Base-by-base conservation (phyloP, 2,329 filamentous ascomycete species). In the Fusarium papillatum region DNA sequence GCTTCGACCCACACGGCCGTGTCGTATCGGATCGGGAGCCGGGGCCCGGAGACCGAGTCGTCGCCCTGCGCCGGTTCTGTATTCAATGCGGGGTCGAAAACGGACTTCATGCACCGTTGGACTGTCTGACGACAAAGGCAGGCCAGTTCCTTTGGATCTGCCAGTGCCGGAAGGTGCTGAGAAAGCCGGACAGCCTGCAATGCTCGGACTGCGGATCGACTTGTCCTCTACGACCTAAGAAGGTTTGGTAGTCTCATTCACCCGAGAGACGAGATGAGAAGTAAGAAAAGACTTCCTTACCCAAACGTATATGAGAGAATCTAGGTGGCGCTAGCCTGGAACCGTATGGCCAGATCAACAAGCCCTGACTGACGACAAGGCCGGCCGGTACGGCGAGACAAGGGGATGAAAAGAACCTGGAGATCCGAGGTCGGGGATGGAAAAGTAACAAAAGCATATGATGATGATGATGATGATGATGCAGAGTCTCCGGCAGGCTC, bases 91-190 rank as follows among this genome's bases (percentile, higher is more conserved):
- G 85, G n/a, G 81, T 86, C 57, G 76, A 78, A 29, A 73, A 81
- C 26, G 84, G 84, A 3, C 76, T 86, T 10, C 83, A 86, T 64
- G 80, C 76, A 5, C 82, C 84, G 2, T 82, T 81, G 39, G 84
- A 85, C 74, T 82, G 81, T 43, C 73, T 86, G 24, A 82, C 80
- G 13, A 86, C 85, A 11, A 82, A 82, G 70, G 82, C 82, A 4
- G 81, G 82, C 1, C 81, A 83, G 59, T 82, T 84, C 63, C 80
- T 86, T 19, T 86, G 84, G 84, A 80, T 86, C 11, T 86, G 85
- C 75, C 79, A 74, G 17, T 86, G 85, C 70, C 80, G 80, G 24
- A 77, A 75, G 55, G 81, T 85, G 22, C 84, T 83, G 81, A 81
- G 81, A 41, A 85, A 85, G 71, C 83, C 83, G 0, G 76, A 74